Evolutionary conservation across 371 early-diverging fungal species (phyloP).

Genomic region (Rhizomucor miehei): DNA sequence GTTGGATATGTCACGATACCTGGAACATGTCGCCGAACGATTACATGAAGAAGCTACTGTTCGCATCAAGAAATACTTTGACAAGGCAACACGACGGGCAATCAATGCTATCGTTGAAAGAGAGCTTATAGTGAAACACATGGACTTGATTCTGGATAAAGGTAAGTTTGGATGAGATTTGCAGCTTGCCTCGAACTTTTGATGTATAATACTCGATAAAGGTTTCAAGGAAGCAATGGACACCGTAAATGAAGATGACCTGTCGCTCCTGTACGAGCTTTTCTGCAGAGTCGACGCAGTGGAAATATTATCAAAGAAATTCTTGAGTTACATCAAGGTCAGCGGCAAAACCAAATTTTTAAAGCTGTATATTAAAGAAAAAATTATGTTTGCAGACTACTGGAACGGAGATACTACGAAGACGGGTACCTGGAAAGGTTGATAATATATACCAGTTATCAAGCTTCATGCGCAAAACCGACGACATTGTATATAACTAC

Average conservation of each 20-base stretch:
- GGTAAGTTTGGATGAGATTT: conserved; percentile 35
- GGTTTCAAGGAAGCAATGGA: conserved; percentile 67
- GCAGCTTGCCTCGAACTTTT: no score
- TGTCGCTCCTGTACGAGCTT: conserved; percentile 56
- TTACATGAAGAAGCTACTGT: conserved; percentile 68
- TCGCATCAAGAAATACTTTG: conserved; percentile 66
- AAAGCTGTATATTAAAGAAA: conserved; percentile 18
- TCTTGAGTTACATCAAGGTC: conserved; percentile 41
- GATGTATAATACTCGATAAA: no score
- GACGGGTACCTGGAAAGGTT: background rate
- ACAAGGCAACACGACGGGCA: conserved; percentile 70
- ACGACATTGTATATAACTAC: conserved; percentile 59
- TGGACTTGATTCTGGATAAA: conserved; percentile 61
- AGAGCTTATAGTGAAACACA: conserved; percentile 66
- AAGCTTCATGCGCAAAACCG: conserved; percentile 66
- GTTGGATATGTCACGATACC: conserved; percentile 62
- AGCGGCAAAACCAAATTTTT: background rate
- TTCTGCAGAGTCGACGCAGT: conserved; percentile 32
- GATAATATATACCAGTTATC: conserved; percentile 18
- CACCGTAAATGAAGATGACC: conserved; percentile 53
- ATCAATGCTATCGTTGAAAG: conserved; percentile 65
- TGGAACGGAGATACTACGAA: no score
- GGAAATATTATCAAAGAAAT: conserved; percentile 31
- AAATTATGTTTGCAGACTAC: conserved; percentile 1
- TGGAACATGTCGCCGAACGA: conserved; percentile 66